Percentiles rank a stretch among this genome's conserved stretches.
Evolutionary conservation across 2,329 filamentous ascomycete genomes (phyloP).

Genomic region (Knufia fluminis): DNA sequence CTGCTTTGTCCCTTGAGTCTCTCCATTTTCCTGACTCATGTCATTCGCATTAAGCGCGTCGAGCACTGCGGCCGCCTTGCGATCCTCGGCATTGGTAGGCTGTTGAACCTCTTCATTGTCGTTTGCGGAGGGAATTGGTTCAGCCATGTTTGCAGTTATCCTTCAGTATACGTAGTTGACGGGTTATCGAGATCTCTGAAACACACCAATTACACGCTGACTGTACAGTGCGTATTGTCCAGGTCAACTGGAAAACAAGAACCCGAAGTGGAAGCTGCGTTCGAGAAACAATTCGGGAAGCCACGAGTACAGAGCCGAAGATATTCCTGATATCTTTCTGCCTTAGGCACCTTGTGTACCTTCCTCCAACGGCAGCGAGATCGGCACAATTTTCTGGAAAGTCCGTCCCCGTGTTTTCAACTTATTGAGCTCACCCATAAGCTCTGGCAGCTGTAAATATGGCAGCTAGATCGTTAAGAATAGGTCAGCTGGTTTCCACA

Average conservation of each 20-base stretch:
- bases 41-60: constrained; percentile 37
- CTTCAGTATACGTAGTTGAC: no score
- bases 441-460: constrained; percentile 6
- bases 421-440: not conserved
- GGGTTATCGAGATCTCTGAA: no score
- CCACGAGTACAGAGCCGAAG: not conserved
- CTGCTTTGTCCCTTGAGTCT: constrained; percentile 23
- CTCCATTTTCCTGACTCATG: constrained; percentile 29
- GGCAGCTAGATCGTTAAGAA: constrained; percentile 46
- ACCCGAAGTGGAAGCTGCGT: no score
- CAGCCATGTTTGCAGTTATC: constrained; percentile 29
- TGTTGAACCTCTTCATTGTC: constrained; percentile 28
- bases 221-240: no score
- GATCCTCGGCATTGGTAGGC: constrained; percentile 40
- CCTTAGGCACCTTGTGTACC: not conserved
- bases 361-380: not conserved
- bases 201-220: no score
- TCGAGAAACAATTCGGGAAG: no score
- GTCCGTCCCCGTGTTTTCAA: not conserved
- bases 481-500: constrained; percentile 44
- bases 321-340: not conserved
- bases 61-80: constrained; percentile 42
- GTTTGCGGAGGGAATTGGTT: constrained; percentile 34
- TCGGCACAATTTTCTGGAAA: constrained; percentile 1
- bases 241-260: no score